These are phyloP conservation scores for Hypoxylon sp. DNA, from an alignment of 2,329 filamentous ascomycete genomes.

Conservation along the genomic window DNA sequence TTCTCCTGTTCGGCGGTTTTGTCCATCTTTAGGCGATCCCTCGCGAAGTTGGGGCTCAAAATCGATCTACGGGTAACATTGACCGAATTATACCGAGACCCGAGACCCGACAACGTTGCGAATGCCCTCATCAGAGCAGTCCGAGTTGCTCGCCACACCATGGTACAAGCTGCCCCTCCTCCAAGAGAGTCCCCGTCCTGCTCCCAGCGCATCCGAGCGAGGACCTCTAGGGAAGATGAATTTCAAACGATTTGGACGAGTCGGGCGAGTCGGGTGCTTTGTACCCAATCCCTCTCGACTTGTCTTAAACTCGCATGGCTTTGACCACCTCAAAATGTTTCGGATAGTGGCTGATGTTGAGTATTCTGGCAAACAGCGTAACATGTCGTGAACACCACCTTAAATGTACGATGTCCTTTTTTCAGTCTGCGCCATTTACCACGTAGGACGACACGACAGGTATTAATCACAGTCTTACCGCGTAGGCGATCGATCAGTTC, in stretches of 20 bases:
- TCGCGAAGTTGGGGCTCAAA: conserved; percentile 26
- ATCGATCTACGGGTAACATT: conserved; percentile 20
- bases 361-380: conserved; percentile 45
- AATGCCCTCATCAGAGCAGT: conserved; percentile 46
- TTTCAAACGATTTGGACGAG: too few relatives aligned
- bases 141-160: conserved; percentile 46
- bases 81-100: conserved; percentile 17
- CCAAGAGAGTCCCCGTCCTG: background rate
- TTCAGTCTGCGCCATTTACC: background rate
- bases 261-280: too few relatives aligned
- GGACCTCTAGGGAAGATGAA: too few relatives aligned
- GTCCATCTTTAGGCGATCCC: conserved; percentile 40
- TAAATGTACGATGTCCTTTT: conserved; percentile 49
- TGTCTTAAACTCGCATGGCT: background rate
- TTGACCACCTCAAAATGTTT: background rate
- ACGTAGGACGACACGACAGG: background rate
- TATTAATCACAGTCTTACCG: conserved; percentile 34
- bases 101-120: conserved; percentile 35
- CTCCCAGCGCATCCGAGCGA: too few relatives aligned
- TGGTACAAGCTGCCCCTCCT: conserved; percentile 38
- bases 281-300: background rate
- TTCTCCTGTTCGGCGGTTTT: conserved; percentile 43
- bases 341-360: conserved; percentile 23
- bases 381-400: conserved; percentile 58
- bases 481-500: conserved; percentile 51